Conservation (phyloP, 306 rosid genomes). For the Gastrolobium villosum region DNA sequence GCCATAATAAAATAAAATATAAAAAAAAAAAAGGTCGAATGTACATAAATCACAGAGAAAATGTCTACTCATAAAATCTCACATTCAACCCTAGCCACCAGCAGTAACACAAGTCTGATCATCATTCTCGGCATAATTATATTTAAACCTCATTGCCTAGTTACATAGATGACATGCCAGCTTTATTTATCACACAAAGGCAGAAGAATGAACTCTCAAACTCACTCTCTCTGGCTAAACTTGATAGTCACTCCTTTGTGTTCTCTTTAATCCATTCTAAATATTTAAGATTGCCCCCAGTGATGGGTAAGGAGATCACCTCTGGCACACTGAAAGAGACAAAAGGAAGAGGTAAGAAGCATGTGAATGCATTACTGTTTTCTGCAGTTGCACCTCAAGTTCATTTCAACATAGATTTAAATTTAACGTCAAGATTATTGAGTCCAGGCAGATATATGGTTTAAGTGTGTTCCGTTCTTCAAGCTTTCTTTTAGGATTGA, state of each 20-base stretch:
- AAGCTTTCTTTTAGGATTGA: slow-evolving; percentile 33
- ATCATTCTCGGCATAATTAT: slow-evolving; percentile 18
- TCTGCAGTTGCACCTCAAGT: neutral
- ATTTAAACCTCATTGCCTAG: slow-evolving; percentile 31
- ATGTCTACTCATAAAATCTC: slow-evolving; percentile 29
- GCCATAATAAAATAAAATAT: neutral
- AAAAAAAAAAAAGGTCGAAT: neutral
- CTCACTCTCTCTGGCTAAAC: slow-evolving; percentile 36
- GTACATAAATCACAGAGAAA: slow-evolving; percentile 8
- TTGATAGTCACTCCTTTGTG: slow-evolving; percentile 76
- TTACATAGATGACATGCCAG: slow-evolving; percentile 35
- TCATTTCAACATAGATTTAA: slow-evolving; percentile 25
- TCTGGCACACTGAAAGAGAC: slow-evolving; percentile 81
- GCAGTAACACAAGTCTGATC: neutral
- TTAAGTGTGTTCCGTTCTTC: slow-evolving; percentile 25
- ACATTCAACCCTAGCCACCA: slow-evolving; percentile 19
- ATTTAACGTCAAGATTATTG: slow-evolving; percentile 5
- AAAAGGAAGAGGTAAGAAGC: slow-evolving; percentile 39
- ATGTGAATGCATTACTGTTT: neutral
- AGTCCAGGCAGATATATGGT: slow-evolving; percentile 22
- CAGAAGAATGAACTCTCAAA: slow-evolving; percentile 16
- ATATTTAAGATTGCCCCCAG: slow-evolving; percentile 79
- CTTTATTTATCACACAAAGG: slow-evolving; percentile 43
- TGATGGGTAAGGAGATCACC: slow-evolving; percentile 90
- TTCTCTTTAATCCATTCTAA: slow-evolving; percentile 91